Base-by-base conservation (phyloP, 2,329 filamentous ascomycete species). In the Fusarium lyarnte region DNA sequence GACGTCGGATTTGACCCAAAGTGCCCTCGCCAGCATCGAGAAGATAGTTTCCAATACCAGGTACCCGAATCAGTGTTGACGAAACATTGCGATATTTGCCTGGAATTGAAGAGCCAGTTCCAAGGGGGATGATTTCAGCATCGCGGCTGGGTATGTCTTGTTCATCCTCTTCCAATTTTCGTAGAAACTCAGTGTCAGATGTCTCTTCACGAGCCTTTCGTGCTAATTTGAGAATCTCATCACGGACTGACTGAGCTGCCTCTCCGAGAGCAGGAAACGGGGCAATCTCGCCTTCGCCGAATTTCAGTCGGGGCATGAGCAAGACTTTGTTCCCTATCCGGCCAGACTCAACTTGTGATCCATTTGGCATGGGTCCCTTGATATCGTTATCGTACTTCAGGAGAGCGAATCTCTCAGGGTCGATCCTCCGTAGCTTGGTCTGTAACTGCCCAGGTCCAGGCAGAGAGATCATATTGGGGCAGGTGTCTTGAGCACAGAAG, bases 21-120 rank as follows among this genome's bases (percentile, higher is more conserved):
- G 96, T 98, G 77, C 94, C 94, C 82, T 99, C 96, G 64, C 96
- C 96, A 74, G 91, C 94, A 82, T 99, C 96, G 64, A 99, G 88
- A 2, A 99, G 85, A 78, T 97, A 97, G 79, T 89, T 94, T n/a
- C 96, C 96, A 75, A 91, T 88, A 8, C 91, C 93, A 11, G 96
- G 96, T 6, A 97, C 91, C 19, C 93, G 89, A 47, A 99, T 83
- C 8, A 99, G 85, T 1, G 95, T 98, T 4, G 91, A 91, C 16
- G 95, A 97, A 25, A 99, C 96, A 79, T 98, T 99, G 76, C 96
- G 93, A 81, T 98, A 96, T 80, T 97, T 97, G 38, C 94, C 97
- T 4, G 96, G 96, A 21, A 93, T 80, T 1, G 95, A 93, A 6
- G 95, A 98, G 13, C 96, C 96, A 6, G 96, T 99, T 10, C 96